Evolutionary conservation across 2,329 filamentous ascomycete species (phyloP), one percentile per base, ranked within the genome.

Genomic region (Colletotrichum nymphaeae): DNA sequence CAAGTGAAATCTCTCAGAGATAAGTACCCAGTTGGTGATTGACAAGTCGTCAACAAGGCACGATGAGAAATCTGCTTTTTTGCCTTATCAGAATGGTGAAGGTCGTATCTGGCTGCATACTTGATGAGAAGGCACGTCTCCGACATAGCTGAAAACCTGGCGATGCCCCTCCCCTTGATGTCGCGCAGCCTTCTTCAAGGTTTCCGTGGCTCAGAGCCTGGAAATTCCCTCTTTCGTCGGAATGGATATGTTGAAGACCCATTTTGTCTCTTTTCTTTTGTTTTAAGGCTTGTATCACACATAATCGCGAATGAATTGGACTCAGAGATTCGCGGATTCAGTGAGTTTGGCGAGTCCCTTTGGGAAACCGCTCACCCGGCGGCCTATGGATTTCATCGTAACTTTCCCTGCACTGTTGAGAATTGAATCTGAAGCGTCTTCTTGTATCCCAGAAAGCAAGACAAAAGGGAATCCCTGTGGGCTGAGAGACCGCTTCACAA

Each of bases 251-350:
- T 0, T 59, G 6, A 0, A 84, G 73, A 0, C 84, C 83, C 28
- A 30, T 30, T 30, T 30, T 30, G 28, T 30, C 28, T 30, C 0
- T 76, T 71, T 1, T 82, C 81, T 9, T 81, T 81, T 2, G 86
- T 30, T 0, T 89, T 78, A 60, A 86, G 88, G 7, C 28, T 30
- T 30, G 12, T 88, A 86, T 1, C 82, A 77, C 0, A 89, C 85
- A 0, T 87, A 87, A 74, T 88, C 85, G 52, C 89, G 87, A 4
- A 89, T 88, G 76, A 89, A 87, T 69, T 87, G 86, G 2, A 87
- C 81, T 0, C 75, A 81, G 2, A 63, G 72, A 0, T 26, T 28
- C 14, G 77, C 73, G 0, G 76, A 74, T 32, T 77, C 79, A 0
- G 81, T 84, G 1, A 80, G 67, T 71, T 87, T 84, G 0, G 81